Evolutionary conservation across 371 early-diverging fungal species (phyloP).

Genomic region (Choanephora cucurbitarum): DNA sequence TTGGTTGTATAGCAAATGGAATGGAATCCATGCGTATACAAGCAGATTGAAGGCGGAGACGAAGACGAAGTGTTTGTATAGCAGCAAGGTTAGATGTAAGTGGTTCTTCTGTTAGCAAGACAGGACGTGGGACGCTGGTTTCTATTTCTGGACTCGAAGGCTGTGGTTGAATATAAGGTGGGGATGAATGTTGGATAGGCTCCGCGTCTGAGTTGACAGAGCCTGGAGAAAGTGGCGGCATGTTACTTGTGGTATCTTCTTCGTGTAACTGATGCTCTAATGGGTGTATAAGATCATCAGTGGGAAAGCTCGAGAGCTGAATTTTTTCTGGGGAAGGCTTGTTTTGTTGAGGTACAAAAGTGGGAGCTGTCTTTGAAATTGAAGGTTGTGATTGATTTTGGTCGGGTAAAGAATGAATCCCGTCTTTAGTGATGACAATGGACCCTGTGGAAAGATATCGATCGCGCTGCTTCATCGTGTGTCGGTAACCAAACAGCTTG

Average conservation of each 20-base stretch:
- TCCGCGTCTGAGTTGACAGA: conserved; percentile 5
- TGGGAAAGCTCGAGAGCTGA: conserved; percentile 11
- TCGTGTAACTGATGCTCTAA: conserved; percentile 14
- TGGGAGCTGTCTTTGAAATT: background rate
- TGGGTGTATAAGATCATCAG: conserved; percentile 29
- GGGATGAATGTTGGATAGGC: background rate
- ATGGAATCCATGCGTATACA: conserved; percentile 31
- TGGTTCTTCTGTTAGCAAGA: conserved; percentile 24
- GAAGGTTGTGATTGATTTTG: background rate
- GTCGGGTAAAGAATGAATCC: conserved; percentile 12
- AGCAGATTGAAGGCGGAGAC: conserved; percentile 39
- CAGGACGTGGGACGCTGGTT: conserved; percentile 18
- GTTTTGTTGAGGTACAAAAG: background rate
- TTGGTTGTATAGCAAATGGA: conserved; percentile 27
- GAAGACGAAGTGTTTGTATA: conserved; percentile 44
- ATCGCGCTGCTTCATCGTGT: conserved; percentile 19
- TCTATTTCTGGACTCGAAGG: background rate
- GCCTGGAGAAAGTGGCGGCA: conserved; percentile 14
- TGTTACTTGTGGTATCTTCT: conserved; percentile 6
- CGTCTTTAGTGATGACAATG: conserved; percentile 31
- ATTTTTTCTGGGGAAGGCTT: conserved; percentile 7
- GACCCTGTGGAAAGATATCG: conserved; percentile 26
- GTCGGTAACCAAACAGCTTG: conserved; percentile 13
- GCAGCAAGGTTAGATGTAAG: conserved; percentile 41
- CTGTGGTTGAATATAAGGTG: background rate